Conservation (phyloP, 2,329 filamentous ascomycete species). For the Ceratocystiopsis sp. region DNA sequence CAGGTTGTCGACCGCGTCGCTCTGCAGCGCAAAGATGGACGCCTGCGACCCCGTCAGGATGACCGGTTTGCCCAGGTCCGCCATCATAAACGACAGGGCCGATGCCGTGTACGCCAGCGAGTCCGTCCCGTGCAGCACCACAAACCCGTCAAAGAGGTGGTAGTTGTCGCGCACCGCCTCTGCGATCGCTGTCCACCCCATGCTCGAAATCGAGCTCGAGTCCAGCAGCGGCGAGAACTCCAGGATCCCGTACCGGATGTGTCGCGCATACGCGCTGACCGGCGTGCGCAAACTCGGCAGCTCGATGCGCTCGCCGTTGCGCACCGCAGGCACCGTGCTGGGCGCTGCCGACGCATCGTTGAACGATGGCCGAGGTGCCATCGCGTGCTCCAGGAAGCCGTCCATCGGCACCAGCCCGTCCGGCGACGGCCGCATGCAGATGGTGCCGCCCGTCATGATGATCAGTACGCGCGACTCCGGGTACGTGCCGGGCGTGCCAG, state of each 20-base stretch:
- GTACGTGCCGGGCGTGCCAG: constrained; percentile 14
- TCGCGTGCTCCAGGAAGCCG: constrained; percentile 66
- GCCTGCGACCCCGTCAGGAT: constrained; percentile 72
- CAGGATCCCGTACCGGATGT: constrained; percentile 67
- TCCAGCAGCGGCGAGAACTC: constrained; percentile 78
- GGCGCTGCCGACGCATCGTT: constrained; percentile 50
- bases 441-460: constrained; percentile 79
- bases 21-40: constrained; percentile 79
- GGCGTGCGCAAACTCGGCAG: constrained; percentile 65
- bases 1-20: constrained; percentile 80
- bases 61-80: constrained; percentile 79
- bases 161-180: constrained; percentile 70
- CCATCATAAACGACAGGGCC: constrained; percentile 83
- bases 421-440: constrained; percentile 74
- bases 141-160: constrained; percentile 75
- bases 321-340: constrained; percentile 30
- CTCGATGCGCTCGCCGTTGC: constrained; percentile 28
- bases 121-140: constrained; percentile 81
- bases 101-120: constrained; percentile 80
- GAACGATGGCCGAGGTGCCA: constrained; percentile 69
- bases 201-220: constrained; percentile 75
- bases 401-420: constrained; percentile 66
- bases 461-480: constrained; percentile 73
- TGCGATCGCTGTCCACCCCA: constrained; percentile 75
- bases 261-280: constrained; percentile 59